Conservation (phyloP, 306 rosid genomes). For the Sphenostylis stenocarpa region DNA sequence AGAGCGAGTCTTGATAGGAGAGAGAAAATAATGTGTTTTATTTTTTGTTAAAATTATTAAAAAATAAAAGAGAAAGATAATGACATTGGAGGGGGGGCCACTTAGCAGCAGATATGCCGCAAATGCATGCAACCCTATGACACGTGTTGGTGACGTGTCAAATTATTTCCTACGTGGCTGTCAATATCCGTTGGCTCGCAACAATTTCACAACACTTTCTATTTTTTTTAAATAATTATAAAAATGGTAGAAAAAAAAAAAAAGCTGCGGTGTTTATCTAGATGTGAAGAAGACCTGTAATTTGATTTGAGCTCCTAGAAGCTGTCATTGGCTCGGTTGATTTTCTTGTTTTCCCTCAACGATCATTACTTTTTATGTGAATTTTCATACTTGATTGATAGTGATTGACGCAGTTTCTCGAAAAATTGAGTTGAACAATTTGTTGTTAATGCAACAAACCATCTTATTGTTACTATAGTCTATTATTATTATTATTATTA, state of each 20-base stretch:
- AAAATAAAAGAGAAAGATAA: neutral
- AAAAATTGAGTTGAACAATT: neutral
- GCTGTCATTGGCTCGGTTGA: neutral
- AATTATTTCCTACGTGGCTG: conserved; percentile 15
- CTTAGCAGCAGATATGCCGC: neutral
- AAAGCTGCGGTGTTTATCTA: neutral
- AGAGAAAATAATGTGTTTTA: conserved; percentile 18
- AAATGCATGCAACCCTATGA: neutral
- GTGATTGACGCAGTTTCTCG: neutral
- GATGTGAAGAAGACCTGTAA: neutral
- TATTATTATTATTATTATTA: too few species aligned
- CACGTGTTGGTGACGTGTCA: conserved; percentile 46
- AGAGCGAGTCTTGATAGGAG: conserved; percentile 6
- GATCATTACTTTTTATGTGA: neutral
- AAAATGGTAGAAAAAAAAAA: neutral
- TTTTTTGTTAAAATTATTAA: neutral
- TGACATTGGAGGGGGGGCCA: conserved; percentile 9
- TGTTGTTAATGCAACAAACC: neutral
- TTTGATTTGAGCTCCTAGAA: neutral
- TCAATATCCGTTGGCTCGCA: conserved; percentile 5
- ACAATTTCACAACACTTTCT: neutral
- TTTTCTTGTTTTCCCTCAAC: neutral
- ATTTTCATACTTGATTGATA: neutral
- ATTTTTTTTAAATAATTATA: neutral
- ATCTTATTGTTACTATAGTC: neutral